Base-by-base conservation (phyloP, 176 grass and related monocot genomes). In the Metroxylon sagu region DNA sequence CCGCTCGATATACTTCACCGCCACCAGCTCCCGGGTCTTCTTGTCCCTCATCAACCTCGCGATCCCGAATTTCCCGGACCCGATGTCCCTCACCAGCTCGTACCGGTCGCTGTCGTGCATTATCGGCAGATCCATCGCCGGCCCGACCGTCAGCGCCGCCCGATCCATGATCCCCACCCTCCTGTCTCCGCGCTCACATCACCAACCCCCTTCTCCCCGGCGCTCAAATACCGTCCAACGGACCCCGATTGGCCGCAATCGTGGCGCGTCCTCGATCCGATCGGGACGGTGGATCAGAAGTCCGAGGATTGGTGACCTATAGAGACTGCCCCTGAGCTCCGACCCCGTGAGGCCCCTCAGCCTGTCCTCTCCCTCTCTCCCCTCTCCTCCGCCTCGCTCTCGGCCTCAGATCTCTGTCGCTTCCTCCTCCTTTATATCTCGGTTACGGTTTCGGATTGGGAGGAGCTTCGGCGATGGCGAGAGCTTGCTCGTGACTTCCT, bases 401-500 rank as follows among this genome's bases (percentile, higher is more conserved):
- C 58, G 58, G 30, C 58, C 58, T 60, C 15, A 60, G 58, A 60
- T 60, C 16, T 31, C 58, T 39, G 8, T 31, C 58, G 58, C 16
- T 60, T 60, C 16, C 58, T 30, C 35, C 27, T 31, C 58, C 58
- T 39, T n/a, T 30, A 29, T 30, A 6, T 59, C 10, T 59, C 25
- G 58, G 58, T 39, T 60, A 60, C 27, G 58, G 58, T 60, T 60
- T 60, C 27, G 6, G 14, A 60, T 60, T 31, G 25, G 26, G 35
- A 43, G 16, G 66, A 55, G 66, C 18, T 31, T 26, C 16, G 29
- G 66, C 26, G 66, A 67, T 51, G 65, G 62, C 18, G 56, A 68
- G 52, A 58, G 57, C 48, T 50, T 52, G 31, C 68, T 50, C 74
- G 74, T 77, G 74, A 77, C 74, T 30, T 57, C 43, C 74, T 69